phyloP scores from a whole-genome alignment of 1,139 yeast genomes.

The Suhomyces bribrorum region DNA sequence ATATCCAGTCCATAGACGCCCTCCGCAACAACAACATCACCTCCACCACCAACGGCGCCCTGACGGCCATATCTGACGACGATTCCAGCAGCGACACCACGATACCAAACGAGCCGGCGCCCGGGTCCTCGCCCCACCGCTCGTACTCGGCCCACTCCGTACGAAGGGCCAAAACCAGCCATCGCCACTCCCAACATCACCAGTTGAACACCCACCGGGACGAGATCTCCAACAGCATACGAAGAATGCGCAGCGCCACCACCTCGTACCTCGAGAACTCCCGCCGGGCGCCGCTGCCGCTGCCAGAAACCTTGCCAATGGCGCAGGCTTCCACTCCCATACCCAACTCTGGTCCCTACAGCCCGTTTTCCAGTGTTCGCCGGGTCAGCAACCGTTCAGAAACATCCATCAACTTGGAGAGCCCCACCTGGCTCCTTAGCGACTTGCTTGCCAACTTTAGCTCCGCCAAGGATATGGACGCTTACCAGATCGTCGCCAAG shows the following conservation, averaged over 20 bases:
- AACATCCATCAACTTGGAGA: conserved; percentile 20
- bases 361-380: conserved; percentile 5
- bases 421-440: conserved; percentile 42
- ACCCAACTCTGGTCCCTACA: too few relatives aligned
- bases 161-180: conserved; percentile 6
- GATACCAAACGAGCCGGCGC: too few relatives aligned
- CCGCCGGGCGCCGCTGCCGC: conserved; percentile 1
- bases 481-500: conserved; percentile 51
- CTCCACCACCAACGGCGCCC: conserved; percentile 1
- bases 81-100: conserved; percentile 8
- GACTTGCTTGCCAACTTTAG: conserved; percentile 33
- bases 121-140: conserved; percentile 6
- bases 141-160: conserved; percentile 5
- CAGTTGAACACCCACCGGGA: conserved; percentile 4
- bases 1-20: conserved; percentile 20
- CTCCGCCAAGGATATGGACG: conserved; percentile 35
- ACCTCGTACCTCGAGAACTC: conserved; percentile 7
- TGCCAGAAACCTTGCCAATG: not conserved
- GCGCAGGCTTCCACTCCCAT: not conserved
- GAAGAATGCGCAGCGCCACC: conserved; percentile 16
- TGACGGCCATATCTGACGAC: conserved; percentile 6
- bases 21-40: conserved; percentile 5
- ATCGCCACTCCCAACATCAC: conserved; percentile 6
- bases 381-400: conserved; percentile 11
- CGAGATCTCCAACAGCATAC: conserved; percentile 6